Base-by-base conservation (phyloP, 73 alveolate genomes). In the Uronychia setigera region DNA sequence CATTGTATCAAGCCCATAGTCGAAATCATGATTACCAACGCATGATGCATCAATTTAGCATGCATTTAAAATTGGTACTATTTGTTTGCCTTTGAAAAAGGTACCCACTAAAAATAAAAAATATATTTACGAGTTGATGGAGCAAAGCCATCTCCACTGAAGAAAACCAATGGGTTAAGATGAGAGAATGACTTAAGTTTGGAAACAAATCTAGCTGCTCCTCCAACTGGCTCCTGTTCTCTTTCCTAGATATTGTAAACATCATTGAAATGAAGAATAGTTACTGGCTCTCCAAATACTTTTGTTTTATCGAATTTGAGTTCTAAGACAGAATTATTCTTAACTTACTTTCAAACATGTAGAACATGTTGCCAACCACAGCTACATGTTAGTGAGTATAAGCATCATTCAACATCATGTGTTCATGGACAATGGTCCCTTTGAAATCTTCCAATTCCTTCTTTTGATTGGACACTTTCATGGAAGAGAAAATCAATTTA, bases 221-320 rank as follows among this genome's bases (percentile, higher is more conserved):
- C 96, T 78, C 97, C 96, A 30, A 88, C 94, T 11, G 93, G 94
- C 31, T 85, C 96, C 33, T 29, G 26, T 14, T 79, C 85, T 79
- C 85, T 83, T 58, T 88, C 98, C 35, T 94, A 94, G 60, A 94
- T 86, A 32, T 94, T 94, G 82, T 94, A 94, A 26, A 94, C 98
- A 92, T 94, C 98, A 83, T 94, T 94, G 86, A 94, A 94, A 77
- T 94, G 98, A 14, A 94, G 80, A 67, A 94, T 86, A 29, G 83
- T 78, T 11, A 34, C 1, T 1, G 84, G 26, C 13, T 78, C 76
- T 5, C 74, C 74, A 78, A 46, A 11, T 5, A 46, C 67, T 19
- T 46, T 46, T 46, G 67, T 11, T 19, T 46, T 46, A 46, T 46
- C 67, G 67, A 46, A 46, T 46, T 46, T 46, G n/a, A 46, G 67